phyloP scores from a whole-genome alignment of 805 yeast genomes.

The Saccharomycopsis babjevae region DNA sequence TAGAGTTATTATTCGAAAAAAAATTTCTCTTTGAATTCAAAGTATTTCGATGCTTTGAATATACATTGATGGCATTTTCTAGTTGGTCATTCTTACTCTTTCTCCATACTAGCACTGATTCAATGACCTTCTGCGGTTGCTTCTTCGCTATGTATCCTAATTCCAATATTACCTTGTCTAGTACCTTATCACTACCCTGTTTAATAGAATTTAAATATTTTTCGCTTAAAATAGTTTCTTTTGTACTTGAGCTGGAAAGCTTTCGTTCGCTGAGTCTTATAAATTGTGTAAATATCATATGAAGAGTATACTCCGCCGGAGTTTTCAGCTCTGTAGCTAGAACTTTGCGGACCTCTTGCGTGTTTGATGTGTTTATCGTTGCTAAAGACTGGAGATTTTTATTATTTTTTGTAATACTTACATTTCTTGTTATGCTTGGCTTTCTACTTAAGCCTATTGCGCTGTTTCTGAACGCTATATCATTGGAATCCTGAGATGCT shows the following conservation, averaged over 20 bases:
- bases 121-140: slow-evolving; percentile 92
- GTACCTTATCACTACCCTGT: slow-evolving; percentile 76
- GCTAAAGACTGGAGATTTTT: neutral
- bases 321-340: slow-evolving; percentile 50
- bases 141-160: slow-evolving; percentile 83
- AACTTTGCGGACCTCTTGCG: slow-evolving; percentile 24
- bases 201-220: slow-evolving; percentile 56
- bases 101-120: slow-evolving; percentile 97
- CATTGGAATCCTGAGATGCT: neutral
- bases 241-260: slow-evolving; percentile 32
- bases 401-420: neutral
- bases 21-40: slow-evolving; percentile 9
- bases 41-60: slow-evolving; percentile 11
- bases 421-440: neutral
- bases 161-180: slow-evolving; percentile 78
- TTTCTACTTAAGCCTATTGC: neutral
- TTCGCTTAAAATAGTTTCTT: neutral
- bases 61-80: slow-evolving; percentile 7
- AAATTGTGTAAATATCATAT: slow-evolving; percentile 89
- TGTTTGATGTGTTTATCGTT: slow-evolving; percentile 7
- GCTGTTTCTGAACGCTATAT: neutral
- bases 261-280: slow-evolving; percentile 90
- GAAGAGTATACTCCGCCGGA: slow-evolving; percentile 85
- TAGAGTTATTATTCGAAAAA: slow-evolving; percentile 6
- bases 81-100: slow-evolving; percentile 69